phyloP scores from a whole-genome alignment of 495 filamentous ascomycete species.

The Penicillium roqueforti region DNA sequence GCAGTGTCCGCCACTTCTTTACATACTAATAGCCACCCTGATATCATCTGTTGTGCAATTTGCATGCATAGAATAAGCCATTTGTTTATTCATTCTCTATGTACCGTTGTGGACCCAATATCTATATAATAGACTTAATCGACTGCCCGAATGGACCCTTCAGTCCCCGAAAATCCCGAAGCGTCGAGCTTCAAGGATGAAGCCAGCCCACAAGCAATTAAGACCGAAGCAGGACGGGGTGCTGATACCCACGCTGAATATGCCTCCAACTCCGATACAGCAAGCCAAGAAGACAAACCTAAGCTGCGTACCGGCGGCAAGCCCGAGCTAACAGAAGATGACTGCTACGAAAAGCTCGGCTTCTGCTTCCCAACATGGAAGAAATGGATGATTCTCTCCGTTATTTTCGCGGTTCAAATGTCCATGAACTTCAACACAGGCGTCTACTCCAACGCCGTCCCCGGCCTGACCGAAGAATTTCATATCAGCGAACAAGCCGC shows the following conservation, averaged over 20 bases:
- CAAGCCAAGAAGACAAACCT: conserved; percentile 11
- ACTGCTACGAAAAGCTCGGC: conserved; percentile 59
- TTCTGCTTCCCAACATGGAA: conserved; percentile 61
- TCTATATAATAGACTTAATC: background rate
- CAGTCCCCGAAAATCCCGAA: background rate
- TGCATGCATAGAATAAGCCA: background rate
- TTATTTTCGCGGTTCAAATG: conserved; percentile 72
- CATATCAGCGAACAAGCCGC: conserved; percentile 60
- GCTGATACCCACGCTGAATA: conserved; percentile 19
- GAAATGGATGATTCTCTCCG: conserved; percentile 70
- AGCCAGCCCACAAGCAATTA: background rate
- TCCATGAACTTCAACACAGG: conserved; percentile 86
- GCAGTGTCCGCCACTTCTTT: background rate
- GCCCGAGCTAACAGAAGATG: conserved; percentile 58
- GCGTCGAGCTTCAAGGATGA: background rate
- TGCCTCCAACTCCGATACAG: conserved; percentile 15
- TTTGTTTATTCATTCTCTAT: background rate
- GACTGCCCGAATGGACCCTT: background rate
- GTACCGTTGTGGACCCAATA: background rate
- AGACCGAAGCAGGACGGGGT: conserved; percentile 8
- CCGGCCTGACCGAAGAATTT: conserved; percentile 58
- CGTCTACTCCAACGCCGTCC: conserved; percentile 64
- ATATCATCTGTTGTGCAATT: background rate
- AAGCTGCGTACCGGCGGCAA: conserved; percentile 34
- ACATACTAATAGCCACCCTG: background rate